A percentile compares a stretch with the other conserved stretches of the same genome.
These are phyloP conservation scores for Trichoderma koningiopsis DNA, from an alignment of 2,329 filamentous ascomycete genomes.

Conservation along the genomic window DNA sequence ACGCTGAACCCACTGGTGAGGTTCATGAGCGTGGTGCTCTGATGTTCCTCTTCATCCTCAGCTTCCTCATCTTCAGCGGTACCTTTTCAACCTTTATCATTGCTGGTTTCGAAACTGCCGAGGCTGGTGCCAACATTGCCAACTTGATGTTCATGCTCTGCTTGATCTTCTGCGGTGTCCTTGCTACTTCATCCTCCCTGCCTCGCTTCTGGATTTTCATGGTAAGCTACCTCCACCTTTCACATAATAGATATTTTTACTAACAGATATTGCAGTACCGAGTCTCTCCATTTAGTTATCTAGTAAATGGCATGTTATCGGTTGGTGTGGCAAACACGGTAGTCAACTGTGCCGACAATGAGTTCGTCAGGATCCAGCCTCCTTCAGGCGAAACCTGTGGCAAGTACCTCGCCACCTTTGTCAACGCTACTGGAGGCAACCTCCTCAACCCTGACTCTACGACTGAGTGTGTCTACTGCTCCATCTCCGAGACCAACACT, in stretches of 20 bases:
- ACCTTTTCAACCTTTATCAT: conserved; percentile 82
- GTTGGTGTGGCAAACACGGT: conserved; percentile 67
- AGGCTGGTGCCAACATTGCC: conserved; percentile 74
- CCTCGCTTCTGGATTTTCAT: conserved; percentile 83
- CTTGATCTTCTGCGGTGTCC: conserved; percentile 75
- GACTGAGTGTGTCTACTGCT: conserved; percentile 58
- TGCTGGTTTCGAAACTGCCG: conserved; percentile 72
- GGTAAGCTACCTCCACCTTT: conserved; percentile 35
- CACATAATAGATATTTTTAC: neutral
- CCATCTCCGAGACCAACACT: conserved; percentile 53
- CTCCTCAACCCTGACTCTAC: conserved; percentile 53
- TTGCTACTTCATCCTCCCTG: conserved; percentile 63
- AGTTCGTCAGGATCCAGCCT: conserved; percentile 69
- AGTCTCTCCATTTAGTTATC: conserved; percentile 79
- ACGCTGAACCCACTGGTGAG: conserved; percentile 63
- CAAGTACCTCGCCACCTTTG: conserved; percentile 59
- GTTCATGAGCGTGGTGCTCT: conserved; percentile 71
- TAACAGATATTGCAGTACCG: conserved; percentile 54
- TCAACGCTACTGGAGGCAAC: conserved; percentile 52
- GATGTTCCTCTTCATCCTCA: conserved; percentile 75
- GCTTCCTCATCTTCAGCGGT: conserved; percentile 77
- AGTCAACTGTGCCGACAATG: conserved; percentile 69
- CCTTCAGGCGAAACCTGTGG: conserved; percentile 59
- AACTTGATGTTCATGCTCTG: conserved; percentile 73
- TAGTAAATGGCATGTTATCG: conserved; percentile 72